Conservation (phyloP, 257 asterid genomes). For the Nicotiana attenuata region DNA sequence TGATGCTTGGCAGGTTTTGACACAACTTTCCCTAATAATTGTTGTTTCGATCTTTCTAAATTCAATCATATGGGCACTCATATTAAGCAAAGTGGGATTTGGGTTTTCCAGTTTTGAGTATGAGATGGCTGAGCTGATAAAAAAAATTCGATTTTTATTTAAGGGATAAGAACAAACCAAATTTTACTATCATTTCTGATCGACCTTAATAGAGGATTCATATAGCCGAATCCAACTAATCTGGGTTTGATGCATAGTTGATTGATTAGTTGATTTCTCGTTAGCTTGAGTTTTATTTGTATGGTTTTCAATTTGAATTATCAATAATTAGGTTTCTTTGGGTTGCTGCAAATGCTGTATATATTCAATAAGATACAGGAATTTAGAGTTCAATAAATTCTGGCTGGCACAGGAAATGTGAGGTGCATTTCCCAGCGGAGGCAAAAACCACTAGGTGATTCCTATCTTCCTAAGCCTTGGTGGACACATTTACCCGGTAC, state of each 20-base stretch:
- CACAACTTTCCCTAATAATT: not conserved
- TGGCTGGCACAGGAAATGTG: not conserved
- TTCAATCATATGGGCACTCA: not conserved
- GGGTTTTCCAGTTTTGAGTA: not conserved
- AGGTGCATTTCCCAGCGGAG: not conserved
- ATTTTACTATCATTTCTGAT: not conserved
- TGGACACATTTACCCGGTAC: too few relatives aligned
- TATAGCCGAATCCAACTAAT: not conserved
- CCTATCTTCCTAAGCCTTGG: too few relatives aligned
- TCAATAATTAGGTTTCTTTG: not conserved
- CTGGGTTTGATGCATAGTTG: not conserved
- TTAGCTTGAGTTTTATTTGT: not conserved
- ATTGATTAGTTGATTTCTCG: not conserved
- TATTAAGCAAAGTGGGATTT: not conserved
- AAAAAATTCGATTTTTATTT: not conserved
- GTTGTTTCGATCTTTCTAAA: not conserved
- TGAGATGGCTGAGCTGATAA: not conserved
- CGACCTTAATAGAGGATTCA: not conserved
- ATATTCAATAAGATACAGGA: not conserved
- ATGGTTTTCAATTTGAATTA: not conserved
- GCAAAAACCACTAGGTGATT: too few relatives aligned
- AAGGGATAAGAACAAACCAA: not conserved
- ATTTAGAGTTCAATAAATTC: not conserved
- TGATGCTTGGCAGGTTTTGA: slow-evolving; percentile 96
- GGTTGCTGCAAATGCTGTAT: not conserved